These are phyloP conservation scores for Buddleja alternifolia DNA, from an alignment of 257 asterid genomes.

Conservation along the genomic window DNA sequence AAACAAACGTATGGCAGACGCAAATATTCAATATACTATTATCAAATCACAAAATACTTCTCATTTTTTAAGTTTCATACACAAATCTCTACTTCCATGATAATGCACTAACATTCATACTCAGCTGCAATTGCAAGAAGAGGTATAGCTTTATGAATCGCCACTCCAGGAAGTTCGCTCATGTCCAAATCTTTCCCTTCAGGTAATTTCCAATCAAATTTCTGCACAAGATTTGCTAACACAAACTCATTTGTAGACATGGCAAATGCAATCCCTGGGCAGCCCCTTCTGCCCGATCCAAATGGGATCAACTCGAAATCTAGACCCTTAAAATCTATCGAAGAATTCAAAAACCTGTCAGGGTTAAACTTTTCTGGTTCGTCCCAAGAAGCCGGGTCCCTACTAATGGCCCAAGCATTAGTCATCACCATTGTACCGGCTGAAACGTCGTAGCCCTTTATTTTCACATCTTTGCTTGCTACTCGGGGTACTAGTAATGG, in stretches of 20 bases:
- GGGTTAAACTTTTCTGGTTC: constrained; percentile 49
- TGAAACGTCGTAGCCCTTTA: constrained; percentile 42
- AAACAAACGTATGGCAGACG: no score
- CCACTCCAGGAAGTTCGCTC: constrained; percentile 32
- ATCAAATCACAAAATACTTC: no score
- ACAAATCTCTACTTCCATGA: no score
- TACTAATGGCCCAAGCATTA: constrained; percentile 46
- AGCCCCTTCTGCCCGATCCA: constrained; percentile 47
- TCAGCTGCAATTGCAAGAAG: constrained; percentile 30
- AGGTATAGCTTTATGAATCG: constrained; percentile 28
- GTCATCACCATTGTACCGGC: constrained; percentile 41
- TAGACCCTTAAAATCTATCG: constrained; percentile 31
- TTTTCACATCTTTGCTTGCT: constrained; percentile 29
- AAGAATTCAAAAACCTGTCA: constrained; percentile 43
- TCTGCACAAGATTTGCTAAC: constrained; percentile 38
- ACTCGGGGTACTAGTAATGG: constrained; percentile 42
- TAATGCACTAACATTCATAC: background rate
- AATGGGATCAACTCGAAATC: constrained; percentile 43
- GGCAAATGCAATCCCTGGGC: constrained; percentile 43
- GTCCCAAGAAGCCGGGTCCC: constrained; percentile 44
- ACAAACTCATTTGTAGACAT: constrained; percentile 25
- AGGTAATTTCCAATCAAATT: constrained; percentile 41
- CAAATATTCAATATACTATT: no score
- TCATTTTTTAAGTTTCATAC: no score
- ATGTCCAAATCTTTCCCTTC: constrained; percentile 31